Percentiles rank a stretch among this genome's conserved stretches.
Conservation (phyloP, 352 stramenopile genomes). For the Pythium dissotocum region DNA sequence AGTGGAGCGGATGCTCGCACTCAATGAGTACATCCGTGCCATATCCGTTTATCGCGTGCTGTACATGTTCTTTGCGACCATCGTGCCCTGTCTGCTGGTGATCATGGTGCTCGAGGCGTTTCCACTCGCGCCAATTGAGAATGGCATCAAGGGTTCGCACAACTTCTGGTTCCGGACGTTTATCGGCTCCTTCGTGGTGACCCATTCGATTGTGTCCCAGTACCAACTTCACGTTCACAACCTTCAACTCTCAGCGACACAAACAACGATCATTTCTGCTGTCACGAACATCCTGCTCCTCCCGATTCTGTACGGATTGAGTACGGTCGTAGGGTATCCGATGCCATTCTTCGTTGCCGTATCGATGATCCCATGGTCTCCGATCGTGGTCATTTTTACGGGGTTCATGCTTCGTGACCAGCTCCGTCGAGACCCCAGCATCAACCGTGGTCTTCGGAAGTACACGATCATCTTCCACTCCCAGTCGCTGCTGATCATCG, state of each 20-base stretch:
- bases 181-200: slow-evolving; percentile 1
- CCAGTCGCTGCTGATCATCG: slow-evolving; percentile 2
- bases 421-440: neutral
- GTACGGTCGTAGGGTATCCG: neutral
- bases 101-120: neutral
- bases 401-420: neutral
- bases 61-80: neutral
- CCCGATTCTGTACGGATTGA: neutral
- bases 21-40: too few species aligned
- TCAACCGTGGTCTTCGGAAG: neutral
- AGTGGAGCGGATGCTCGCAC: slow-evolving; percentile 1
- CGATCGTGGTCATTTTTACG: neutral
- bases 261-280: neutral
- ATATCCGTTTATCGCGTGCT: too few species aligned
- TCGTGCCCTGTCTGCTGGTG: neutral
- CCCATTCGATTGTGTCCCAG: neutral
- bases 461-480: neutral
- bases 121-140: neutral
- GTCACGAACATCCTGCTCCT: neutral
- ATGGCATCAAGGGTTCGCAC: neutral
- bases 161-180: slow-evolving; percentile 17
- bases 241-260: neutral
- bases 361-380: slow-evolving; percentile 3
- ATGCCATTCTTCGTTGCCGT: slow-evolving; percentile 8
- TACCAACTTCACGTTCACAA: neutral